Base-by-base conservation (phyloP, 257 asterid genomes). In the Marsdenia floribunda region DNA sequence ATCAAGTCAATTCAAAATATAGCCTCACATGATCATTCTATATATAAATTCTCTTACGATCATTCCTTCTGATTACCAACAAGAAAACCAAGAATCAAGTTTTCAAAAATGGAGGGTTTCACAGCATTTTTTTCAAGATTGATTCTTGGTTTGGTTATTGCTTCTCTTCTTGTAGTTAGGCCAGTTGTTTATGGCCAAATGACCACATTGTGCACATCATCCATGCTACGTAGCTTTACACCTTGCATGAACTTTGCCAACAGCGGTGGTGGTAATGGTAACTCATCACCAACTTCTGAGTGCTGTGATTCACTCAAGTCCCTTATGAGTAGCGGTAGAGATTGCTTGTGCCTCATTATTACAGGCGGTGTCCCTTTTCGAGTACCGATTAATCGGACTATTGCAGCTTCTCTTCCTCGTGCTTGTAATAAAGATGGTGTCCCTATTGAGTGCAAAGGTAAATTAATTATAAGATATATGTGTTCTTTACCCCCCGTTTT, bases 401-500 rank as follows among this genome's bases (percentile, higher is more conserved):
- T 86, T 0, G 94, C 97, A 7, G 33, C 90, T 37, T 81, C 93
- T 50, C 89, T 90, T n/a, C 97, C 98, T 0, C 86, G 85, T 47
- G 90, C 93, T 24, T 93, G 98, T 80, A 93, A 86, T 61, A 80
- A 73, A 83, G 83, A 86, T 37, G 91, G 90, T 15, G 93, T 90
- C 15, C 88, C 96, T 50, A 70, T 90, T 71, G 96, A 86, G 66
- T 92, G 96, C 91, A 81, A 81, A 86, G 90, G 97, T 92, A 8
- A 74, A 6, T 47, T 44, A 8, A 44, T 44, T 42, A 6, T 42
- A 42, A 44, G 12, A 44, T 44, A 44, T 44, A 49, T 59, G 29
- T 16, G 4, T 71, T 40, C 14, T 53, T 35, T 60, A 47, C 0
- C n/a, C n/a, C n/a, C n/a, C n/a, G n/a, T n/a, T n/a, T n/a, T 11